Percentiles rank a stretch among this genome's conserved stretches.
phyloP scores from a whole-genome alignment of 176 grass and related monocot genomes.

The Elaeis guineensis region DNA sequence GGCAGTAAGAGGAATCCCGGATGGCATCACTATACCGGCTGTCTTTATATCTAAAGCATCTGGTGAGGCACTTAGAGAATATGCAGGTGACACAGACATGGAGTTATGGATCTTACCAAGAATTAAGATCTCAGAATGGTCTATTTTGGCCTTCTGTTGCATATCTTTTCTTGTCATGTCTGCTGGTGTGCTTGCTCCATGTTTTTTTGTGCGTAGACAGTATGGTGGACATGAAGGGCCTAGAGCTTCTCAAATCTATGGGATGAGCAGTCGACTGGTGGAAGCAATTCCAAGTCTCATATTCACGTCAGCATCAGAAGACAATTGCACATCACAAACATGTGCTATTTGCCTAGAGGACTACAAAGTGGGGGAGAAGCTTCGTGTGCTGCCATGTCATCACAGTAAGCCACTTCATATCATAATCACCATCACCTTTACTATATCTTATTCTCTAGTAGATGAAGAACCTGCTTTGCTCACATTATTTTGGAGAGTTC shows the following conservation, averaged over 20 bases:
- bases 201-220: conserved; percentile 82
- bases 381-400: conserved; percentile 72
- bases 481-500: too few relatives aligned
- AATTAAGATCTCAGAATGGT: conserved; percentile 73
- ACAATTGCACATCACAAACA: conserved; percentile 69
- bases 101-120: conserved; percentile 80
- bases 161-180: conserved; percentile 82
- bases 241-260: conserved; percentile 52
- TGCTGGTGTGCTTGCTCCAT: conserved; percentile 66
- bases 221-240: conserved; percentile 36
- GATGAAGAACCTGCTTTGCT: too few relatives aligned
- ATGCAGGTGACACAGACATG: conserved; percentile 48
- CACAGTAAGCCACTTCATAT: conserved; percentile 57
- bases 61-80: conserved; percentile 58
- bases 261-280: conserved; percentile 78
- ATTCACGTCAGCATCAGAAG: conserved; percentile 64
- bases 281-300: conserved; percentile 85
- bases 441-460: not conserved
- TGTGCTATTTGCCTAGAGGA: conserved; percentile 93
- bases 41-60: conserved; percentile 66
- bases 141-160: conserved; percentile 66
- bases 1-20: conserved; percentile 83
- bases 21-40: conserved; percentile 58
- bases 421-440: not conserved
- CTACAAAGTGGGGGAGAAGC: conserved; percentile 67